phyloP scores from a whole-genome alignment of 2,329 filamentous ascomycete species.

The Epichloe elymi region DNA sequence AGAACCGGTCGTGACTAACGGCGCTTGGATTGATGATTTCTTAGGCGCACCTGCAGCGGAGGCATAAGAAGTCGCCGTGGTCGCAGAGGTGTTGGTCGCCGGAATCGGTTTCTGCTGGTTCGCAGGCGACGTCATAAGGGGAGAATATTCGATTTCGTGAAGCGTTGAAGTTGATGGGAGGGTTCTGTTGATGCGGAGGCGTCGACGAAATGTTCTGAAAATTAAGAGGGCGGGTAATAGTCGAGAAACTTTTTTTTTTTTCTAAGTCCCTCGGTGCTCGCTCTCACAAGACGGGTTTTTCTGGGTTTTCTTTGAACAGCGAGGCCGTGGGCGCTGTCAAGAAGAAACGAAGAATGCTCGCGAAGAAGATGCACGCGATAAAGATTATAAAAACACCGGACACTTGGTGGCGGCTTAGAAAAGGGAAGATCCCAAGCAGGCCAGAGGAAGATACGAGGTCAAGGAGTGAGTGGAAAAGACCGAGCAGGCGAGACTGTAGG shows the following conservation, averaged over 20 bases:
- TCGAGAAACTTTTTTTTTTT: slow-evolving; percentile 1
- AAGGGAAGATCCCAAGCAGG: slow-evolving; percentile 8
- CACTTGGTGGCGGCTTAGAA: slow-evolving; percentile 13
- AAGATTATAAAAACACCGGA: slow-evolving; percentile 3
- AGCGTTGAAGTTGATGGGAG: not conserved
- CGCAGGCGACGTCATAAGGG: slow-evolving; percentile 49
- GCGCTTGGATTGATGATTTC: slow-evolving; percentile 47
- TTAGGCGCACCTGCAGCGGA: slow-evolving; percentile 51
- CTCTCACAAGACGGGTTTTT: slow-evolving; percentile 2
- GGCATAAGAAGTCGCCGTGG: slow-evolving; percentile 51
- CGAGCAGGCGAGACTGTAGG: slow-evolving; percentile 8
- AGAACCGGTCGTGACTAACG: slow-evolving; percentile 47
- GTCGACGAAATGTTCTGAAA: not conserved
- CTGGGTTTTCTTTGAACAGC: not conserved
- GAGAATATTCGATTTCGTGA: slow-evolving; percentile 3
- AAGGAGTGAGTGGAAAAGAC: slow-evolving; percentile 20
- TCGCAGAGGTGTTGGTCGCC: slow-evolving; percentile 45
- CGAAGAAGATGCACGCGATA: slow-evolving; percentile 5
- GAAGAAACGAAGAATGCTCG: slow-evolving; percentile 5
- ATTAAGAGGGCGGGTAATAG: slow-evolving; percentile 5
- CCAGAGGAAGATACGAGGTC: slow-evolving; percentile 12
- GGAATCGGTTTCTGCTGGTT: slow-evolving; percentile 38
- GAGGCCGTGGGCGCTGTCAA: not conserved
- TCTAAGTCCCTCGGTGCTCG: slow-evolving; percentile 2
- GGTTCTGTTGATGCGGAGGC: not conserved